These are phyloP conservation scores for Talaromyces stipitatus DNA, from an alignment of 495 filamentous ascomycete genomes.

Conservation along the genomic window DNA sequence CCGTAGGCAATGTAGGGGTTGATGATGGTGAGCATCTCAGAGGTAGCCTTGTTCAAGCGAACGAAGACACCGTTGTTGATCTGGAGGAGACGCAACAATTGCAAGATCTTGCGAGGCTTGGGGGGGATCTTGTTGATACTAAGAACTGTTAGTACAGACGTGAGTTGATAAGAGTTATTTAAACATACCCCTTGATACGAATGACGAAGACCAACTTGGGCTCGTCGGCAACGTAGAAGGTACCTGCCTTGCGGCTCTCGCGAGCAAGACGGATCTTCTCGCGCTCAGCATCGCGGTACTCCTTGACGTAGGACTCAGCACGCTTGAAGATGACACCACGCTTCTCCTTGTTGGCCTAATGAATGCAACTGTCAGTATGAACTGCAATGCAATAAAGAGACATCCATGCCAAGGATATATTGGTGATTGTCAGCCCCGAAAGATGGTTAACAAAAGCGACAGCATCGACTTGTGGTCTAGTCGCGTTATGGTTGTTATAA, in stretches of 20 bases:
- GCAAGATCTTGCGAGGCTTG: slow-evolving; percentile 99
- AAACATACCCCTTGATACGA: slow-evolving; percentile 89
- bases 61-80: slow-evolving; percentile 99
- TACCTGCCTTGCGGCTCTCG: slow-evolving; percentile 82
- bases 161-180: background rate
- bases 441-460: slow-evolving; percentile 98
- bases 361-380: slow-evolving; percentile 25
- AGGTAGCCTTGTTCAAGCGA: slow-evolving; percentile 93
- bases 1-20: slow-evolving; percentile 98
- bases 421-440: slow-evolving; percentile 85
- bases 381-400: slow-evolving; percentile 12
- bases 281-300: slow-evolving; percentile 96
- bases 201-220: slow-evolving; percentile 95
- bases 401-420: slow-evolving; percentile 15
- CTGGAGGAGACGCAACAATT: slow-evolving; percentile 97
- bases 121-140: slow-evolving; percentile 99
- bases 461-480: slow-evolving; percentile 93
- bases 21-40: slow-evolving; percentile 95
- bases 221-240: slow-evolving; percentile 89
- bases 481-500: slow-evolving; percentile 76
- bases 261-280: slow-evolving; percentile 94
- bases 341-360: slow-evolving; percentile 94
- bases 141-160: background rate
- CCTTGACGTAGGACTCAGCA: slow-evolving; percentile 98
- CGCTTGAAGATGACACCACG: slow-evolving; percentile 98